Base-by-base conservation (phyloP, 2,329 filamentous ascomycete species). In the Colletotrichum tamarilloi region DNA sequence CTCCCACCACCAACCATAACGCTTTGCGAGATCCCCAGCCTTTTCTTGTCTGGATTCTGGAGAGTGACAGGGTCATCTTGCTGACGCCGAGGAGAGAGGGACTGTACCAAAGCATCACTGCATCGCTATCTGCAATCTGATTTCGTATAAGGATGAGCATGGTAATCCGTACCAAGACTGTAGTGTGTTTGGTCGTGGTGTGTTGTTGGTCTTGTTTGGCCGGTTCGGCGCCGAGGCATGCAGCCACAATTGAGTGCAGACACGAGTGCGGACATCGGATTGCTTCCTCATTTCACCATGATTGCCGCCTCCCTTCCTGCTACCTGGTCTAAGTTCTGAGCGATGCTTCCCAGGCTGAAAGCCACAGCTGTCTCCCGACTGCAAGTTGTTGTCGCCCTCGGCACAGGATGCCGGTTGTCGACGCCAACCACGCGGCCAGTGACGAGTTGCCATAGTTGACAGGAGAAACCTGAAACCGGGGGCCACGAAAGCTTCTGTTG, bases 381-480 rank as follows among this genome's bases (percentile, higher is more conserved):
- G 28, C 46, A 32, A 19, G 14, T 30, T 14, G 32, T 56, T 30
- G 42, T 49, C 30, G n/a, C 30, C 30, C 35, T 26, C 52, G 62
- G 62, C 59, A 49, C 24, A 26, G 16, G 38, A 30, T 64, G 66
- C 70, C 57, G 42, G 24, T 62, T n/a, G 42, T 32, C 32, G 22
- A 30, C 42, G 26, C 59, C 26, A 30, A 59, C 49, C 62, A 62
- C 70, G 70, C 67, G 67, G 67, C 69, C 60, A 57, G 28, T 66
- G 60, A 73, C 70, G 70, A 73, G 30, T 65, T 28, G 49, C 19
- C 12, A 30, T 49, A 19, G 62, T 55, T 55, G 28, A 60, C 67
- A 55, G 22, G 67, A 60, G 46, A 58, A 67, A 67, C 68, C 67
- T 73, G 70, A 70, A 65, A 73, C 70, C 28, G 19, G 7, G 30